Conservation (phyloP, 2,329 filamentous ascomycete species). For the Colletotrichum sidae region DNA sequence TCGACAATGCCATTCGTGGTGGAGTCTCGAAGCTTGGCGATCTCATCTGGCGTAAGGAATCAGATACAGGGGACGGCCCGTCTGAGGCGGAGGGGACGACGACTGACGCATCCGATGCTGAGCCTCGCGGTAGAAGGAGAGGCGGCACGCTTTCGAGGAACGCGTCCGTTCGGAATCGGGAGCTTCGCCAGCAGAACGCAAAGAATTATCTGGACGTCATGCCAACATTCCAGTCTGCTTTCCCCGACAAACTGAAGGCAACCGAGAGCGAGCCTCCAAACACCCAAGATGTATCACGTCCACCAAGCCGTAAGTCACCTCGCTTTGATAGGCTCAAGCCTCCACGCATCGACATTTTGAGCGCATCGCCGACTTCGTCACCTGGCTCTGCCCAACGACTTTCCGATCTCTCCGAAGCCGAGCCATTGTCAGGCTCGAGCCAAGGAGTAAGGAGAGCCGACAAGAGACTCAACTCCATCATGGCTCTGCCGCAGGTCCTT, state of each 20-base stretch:
- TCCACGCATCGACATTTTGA: conserved; percentile 60
- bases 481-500: conserved; percentile 42
- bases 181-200: conserved; percentile 45
- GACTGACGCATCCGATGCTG: conserved; percentile 63
- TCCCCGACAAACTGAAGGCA: conserved; percentile 34
- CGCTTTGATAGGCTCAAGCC: conserved; percentile 62
- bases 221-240: conserved; percentile 59
- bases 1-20: conserved; percentile 77
- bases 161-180: conserved; percentile 38
- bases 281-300: conserved; percentile 18
- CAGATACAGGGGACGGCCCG: conserved; percentile 42
- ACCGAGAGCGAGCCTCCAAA: conserved; percentile 19
- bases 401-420: conserved; percentile 53
- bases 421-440: conserved; percentile 47
- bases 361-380: conserved; percentile 53
- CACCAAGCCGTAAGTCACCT: conserved; percentile 54
- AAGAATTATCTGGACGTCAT: conserved; percentile 65
- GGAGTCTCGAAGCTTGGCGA: conserved; percentile 68
- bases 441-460: conserved; percentile 48
- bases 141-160: conserved; percentile 39
- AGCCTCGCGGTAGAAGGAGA: conserved; percentile 54
- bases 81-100: conserved; percentile 52
- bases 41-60: conserved; percentile 67
- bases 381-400: conserved; percentile 44
- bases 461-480: conserved; percentile 49